phyloP scores from a whole-genome alignment of 441 rosid genomes.

The Pelargonium citronellum region DNA sequence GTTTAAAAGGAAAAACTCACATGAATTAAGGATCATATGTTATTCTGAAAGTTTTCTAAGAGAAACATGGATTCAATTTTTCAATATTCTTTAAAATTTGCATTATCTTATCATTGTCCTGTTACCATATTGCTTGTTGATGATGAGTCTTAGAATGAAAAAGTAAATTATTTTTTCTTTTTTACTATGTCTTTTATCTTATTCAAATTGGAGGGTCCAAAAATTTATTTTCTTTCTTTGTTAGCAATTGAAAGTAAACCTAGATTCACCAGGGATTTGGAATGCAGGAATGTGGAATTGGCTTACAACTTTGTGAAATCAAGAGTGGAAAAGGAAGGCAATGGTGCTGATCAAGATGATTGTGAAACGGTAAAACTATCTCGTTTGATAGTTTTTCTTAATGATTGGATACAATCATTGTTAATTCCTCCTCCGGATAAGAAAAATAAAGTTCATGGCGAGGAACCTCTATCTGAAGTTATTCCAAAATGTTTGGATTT shows the following conservation, averaged over 20 bases:
- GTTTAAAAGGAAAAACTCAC: neutral
- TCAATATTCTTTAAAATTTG: neutral
- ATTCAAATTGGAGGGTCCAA: neutral
- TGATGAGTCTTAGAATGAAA: too few relatives aligned
- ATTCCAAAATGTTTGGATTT: slow-evolving; percentile 49
- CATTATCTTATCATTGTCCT: neutral
- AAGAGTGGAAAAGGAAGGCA: slow-evolving; percentile 26
- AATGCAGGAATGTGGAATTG: slow-evolving; percentile 72
- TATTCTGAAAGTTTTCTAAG: neutral
- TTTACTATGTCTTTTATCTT: neutral
- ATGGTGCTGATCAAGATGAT: slow-evolving; percentile 34
- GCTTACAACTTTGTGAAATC: slow-evolving; percentile 46
- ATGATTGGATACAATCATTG: slow-evolving; percentile 68
- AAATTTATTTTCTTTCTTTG: neutral
- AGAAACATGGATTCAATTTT: neutral
- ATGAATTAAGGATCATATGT: neutral
- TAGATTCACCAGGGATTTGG: slow-evolving; percentile 4
- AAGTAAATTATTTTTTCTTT: neutral
- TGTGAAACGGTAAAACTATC: slow-evolving; percentile 54
- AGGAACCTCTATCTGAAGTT: slow-evolving; percentile 14
- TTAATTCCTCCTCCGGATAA: slow-evolving; percentile 42
- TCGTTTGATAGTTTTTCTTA: slow-evolving; percentile 54
- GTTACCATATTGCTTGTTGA: neutral
- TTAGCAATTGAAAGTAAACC: slow-evolving; percentile 10
- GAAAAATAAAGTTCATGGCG: slow-evolving; percentile 33